Percentiles rank a stretch among this genome's conserved stretches.
Evolutionary conservation across 768 basidiomycete species (phyloP).

Genomic region (Ramaria rubella): DNA sequence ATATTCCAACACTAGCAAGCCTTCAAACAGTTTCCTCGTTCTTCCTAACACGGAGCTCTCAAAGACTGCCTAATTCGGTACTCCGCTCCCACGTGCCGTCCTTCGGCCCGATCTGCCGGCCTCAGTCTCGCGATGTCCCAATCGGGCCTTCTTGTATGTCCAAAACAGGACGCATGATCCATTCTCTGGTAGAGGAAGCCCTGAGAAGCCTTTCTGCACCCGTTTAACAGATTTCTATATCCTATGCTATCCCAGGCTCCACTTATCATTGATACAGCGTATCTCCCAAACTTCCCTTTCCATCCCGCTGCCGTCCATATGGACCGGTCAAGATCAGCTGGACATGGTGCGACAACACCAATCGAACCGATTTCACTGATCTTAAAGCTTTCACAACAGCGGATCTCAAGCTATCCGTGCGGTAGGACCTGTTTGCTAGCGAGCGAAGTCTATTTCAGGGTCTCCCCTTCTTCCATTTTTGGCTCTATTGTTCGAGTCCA

Average conservation of each 20-base stretch:
- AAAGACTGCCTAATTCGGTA: background rate
- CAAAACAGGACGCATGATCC: background rate
- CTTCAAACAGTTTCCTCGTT: background rate
- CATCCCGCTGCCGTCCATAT: too few species aligned
- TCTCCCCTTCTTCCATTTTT: constrained; percentile 6
- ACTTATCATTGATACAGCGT: background rate
- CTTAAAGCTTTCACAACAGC: too few species aligned
- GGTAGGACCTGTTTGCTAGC: background rate
- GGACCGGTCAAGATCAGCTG: too few species aligned
- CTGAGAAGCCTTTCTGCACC: background rate
- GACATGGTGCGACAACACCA: too few species aligned
- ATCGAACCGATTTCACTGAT: too few species aligned
- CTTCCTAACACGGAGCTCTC: background rate
- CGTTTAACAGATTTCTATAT: background rate
- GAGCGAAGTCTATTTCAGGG: constrained; percentile 2
- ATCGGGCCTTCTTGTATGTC: background rate
- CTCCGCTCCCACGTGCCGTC: background rate
- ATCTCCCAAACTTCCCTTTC: too few species aligned
- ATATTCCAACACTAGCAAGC: background rate
- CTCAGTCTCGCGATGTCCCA: background rate
- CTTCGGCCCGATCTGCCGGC: background rate
- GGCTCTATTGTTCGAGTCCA: constrained; percentile 2
- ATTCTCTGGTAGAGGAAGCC: background rate
- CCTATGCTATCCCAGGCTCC: background rate
- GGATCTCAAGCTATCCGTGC: too few species aligned